A percentile compares a stretch with the other conserved stretches of the same genome.
These are phyloP conservation scores for Litsea cubeba DNA, from an alignment of 164 flowering plant genomes.

Conservation along the genomic window DNA sequence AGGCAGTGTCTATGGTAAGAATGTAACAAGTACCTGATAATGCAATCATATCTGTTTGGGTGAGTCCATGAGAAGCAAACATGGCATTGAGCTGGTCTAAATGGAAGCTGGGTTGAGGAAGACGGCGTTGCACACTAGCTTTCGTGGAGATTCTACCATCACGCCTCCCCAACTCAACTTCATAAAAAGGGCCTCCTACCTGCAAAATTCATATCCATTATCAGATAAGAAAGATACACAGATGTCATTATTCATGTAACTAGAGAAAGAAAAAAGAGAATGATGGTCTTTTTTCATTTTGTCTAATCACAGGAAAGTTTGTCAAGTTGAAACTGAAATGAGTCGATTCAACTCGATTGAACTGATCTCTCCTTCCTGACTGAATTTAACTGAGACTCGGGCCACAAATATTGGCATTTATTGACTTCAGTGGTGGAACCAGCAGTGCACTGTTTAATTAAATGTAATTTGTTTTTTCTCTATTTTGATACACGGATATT, in stretches of 20 bases:
- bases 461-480: too few relatives aligned
- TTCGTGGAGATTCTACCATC: constrained; percentile 53
- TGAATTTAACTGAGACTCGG: too few relatives aligned
- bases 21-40: constrained; percentile 43
- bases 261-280: neutral
- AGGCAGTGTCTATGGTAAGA: too few relatives aligned
- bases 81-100: constrained; percentile 52
- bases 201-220: constrained; percentile 15
- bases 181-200: constrained; percentile 61
- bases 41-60: constrained; percentile 56
- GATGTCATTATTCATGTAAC: neutral
- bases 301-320: too few relatives aligned
- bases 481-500: too few relatives aligned
- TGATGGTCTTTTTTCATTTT: neutral
- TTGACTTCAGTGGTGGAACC: too few relatives aligned
- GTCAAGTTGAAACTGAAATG: too few relatives aligned
- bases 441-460: too few relatives aligned
- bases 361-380: too few relatives aligned
- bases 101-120: constrained; percentile 50
- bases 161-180: constrained; percentile 62
- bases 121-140: constrained; percentile 39
- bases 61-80: constrained; percentile 44
- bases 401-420: too few relatives aligned
- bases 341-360: too few relatives aligned
- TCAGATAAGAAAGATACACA: neutral